Base-by-base conservation (phyloP, 257 asterid species). In the Nicotiana obtusifolia region DNA sequence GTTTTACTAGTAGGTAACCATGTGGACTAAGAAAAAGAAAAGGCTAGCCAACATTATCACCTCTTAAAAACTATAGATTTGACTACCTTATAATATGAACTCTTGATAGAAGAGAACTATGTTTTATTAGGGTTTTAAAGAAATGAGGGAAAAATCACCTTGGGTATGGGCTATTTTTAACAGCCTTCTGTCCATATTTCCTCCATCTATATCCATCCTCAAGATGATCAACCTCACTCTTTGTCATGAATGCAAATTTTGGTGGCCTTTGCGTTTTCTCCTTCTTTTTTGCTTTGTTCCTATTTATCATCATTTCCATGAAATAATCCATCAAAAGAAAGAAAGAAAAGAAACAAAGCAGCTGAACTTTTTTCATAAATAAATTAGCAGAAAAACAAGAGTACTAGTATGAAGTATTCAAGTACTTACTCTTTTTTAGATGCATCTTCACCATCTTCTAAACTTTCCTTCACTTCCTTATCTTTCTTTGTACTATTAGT, bases 171-270 rank as follows among this genome's bases (percentile, higher is more conserved):
- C 98, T 93, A 80, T 93, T 93, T 81, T 93, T 93, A 26, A 93
- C 98, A 22, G 98, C 98, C 35, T 93, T 93, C 77, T 92, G 98
- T 10, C 98, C 98, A 82, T 93, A 93, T 85, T 93, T 93, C 85
- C 97, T 92, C 97, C 97, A 93, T 89, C 94, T 87, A 59, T 92
- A 93, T 59, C 98, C 98, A 81, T 93, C 97, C 87, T 93, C 98
- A 81, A 93, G 89, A 78, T 92, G 97, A 91, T 92, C 98, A 31
- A 93, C 93, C 86, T 93, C 97, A 68, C 98, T 93, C 86, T 92
- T 93, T 1, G 98, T 93, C 97, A 93, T 90, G 92, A 93, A 93
- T 59, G 97, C 98, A 84, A 90, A 90, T 54, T 93, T 82, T n/a
- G 91, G 89, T 78, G 86, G 92, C 54, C 81, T 89, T 84, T 92